These are phyloP conservation scores for Scheffersomyces coipomensis DNA, from an alignment of 805 yeast genomes.

Conservation along the genomic window DNA sequence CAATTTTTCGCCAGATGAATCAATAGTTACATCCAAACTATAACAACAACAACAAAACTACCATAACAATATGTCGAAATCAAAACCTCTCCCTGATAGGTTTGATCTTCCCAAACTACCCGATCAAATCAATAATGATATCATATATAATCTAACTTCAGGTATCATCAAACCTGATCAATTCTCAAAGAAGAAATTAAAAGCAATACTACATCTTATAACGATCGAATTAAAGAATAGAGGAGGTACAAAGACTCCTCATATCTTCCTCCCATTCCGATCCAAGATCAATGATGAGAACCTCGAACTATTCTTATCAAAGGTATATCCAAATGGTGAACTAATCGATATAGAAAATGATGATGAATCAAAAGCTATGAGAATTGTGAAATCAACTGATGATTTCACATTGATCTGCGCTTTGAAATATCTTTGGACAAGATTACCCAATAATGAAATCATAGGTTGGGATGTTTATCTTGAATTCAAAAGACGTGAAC, in stretches of 20 bases:
- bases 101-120: conserved; percentile 10
- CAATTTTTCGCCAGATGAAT: no score
- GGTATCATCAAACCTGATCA: conserved; percentile 23
- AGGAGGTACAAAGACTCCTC: conserved; percentile 75
- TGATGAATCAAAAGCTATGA: conserved; percentile 37
- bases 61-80: not conserved
- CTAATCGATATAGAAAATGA: conserved; percentile 23
- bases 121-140: not conserved
- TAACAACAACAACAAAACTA: no score
- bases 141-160: conserved; percentile 1
- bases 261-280: conserved; percentile 73
- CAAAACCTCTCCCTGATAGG: not conserved
- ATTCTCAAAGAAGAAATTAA: conserved; percentile 64
- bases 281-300: conserved; percentile 64
- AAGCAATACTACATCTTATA: conserved; percentile 64
- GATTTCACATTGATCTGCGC: conserved; percentile 72
- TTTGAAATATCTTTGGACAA: conserved; percentile 82
- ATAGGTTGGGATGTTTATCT: conserved; percentile 86
- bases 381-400: conserved; percentile 48
- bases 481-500: conserved; percentile 64
- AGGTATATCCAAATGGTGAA: conserved; percentile 58
- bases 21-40: no score
- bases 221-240: conserved; percentile 70
- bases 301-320: conserved; percentile 54
- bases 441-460: conserved; percentile 75